Evolutionary conservation across 1,139 yeast species (phyloP).

Genomic region (Yamadazyma triangularis): DNA sequence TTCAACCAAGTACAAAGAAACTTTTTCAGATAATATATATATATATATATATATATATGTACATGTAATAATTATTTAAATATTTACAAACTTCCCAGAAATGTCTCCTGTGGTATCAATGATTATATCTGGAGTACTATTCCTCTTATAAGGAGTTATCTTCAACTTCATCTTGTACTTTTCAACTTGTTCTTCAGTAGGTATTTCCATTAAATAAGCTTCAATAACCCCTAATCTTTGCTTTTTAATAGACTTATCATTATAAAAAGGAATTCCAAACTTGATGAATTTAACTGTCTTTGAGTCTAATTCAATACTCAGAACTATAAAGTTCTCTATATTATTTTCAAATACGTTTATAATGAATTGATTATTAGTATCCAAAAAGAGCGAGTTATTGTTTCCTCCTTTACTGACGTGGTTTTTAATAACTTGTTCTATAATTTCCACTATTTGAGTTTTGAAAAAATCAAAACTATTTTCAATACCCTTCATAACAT

Average conservation of each 20-base stretch:
- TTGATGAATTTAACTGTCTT: constrained; percentile 23
- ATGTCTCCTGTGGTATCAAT: too few relatives aligned
- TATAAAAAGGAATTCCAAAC: constrained; percentile 27
- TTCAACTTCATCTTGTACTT: constrained; percentile 13
- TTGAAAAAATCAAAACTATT: constrained; percentile 34
- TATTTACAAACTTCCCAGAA: constrained; percentile 1
- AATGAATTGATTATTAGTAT: constrained; percentile 13
- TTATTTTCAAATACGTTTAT: constrained; percentile 15
- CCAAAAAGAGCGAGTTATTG: constrained; percentile 19
- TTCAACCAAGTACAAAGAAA: constrained; percentile 9
- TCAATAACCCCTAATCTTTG: constrained; percentile 33
- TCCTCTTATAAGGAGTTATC: constrained; percentile 23
- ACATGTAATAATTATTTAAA: constrained; percentile 2
- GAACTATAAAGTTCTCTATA: constrained; percentile 28
- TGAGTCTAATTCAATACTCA: constrained; percentile 5
- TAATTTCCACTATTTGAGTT: constrained; percentile 22
- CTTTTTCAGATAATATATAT: constrained; percentile 12
- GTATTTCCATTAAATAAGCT: constrained; percentile 25
- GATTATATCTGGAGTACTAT: too few relatives aligned
- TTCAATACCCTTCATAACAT: constrained; percentile 33
- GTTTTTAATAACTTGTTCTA: constrained; percentile 22
- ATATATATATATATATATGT: not conserved
- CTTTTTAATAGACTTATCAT: constrained; percentile 12
- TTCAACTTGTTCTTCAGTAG: constrained; percentile 8
- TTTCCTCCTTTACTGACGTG: constrained; percentile 17